phyloP scores from a whole-genome alignment of 1,139 yeast genomes.

The Petasospora rhodanensis region DNA sequence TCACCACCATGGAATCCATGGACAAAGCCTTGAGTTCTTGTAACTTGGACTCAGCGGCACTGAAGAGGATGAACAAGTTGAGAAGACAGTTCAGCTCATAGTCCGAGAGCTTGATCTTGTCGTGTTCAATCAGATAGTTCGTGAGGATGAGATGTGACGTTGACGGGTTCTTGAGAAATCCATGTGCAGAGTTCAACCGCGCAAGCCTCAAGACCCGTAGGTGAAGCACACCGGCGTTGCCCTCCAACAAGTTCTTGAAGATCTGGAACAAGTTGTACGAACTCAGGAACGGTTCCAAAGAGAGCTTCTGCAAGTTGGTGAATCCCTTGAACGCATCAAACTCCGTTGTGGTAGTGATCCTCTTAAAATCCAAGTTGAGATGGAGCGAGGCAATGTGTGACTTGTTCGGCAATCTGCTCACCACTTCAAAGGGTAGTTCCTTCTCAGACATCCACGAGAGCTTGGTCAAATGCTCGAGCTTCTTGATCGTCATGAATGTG shows the following conservation, averaged over 20 bases:
- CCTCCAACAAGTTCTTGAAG: conserved; percentile 18
- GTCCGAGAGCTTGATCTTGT: conserved; percentile 12
- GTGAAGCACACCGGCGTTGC: conserved; percentile 1
- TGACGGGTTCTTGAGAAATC: conserved; percentile 15
- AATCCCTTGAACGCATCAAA: conserved; percentile 16
- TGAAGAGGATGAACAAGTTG: conserved; percentile 10
- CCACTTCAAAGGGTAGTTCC: conserved; percentile 17
- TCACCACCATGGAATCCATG: conserved; percentile 16
- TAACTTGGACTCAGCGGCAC: conserved; percentile 2
- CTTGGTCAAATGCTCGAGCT: conserved; percentile 12
- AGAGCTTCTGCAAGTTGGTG: conserved; percentile 17
- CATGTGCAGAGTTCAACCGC: conserved; percentile 14
- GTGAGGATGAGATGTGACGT: conserved; percentile 19
- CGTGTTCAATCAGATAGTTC: conserved; percentile 13
- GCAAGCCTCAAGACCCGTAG: conserved; percentile 11
- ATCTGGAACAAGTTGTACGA: conserved; percentile 19
- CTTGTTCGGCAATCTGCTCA: conserved; percentile 21
- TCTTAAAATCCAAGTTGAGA: conserved; percentile 20
- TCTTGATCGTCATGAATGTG: conserved; percentile 14
- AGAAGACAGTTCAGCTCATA: conserved; percentile 16
- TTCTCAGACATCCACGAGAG: conserved; percentile 23
- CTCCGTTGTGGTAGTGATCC: conserved; percentile 5
- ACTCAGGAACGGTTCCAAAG: conserved; percentile 22
- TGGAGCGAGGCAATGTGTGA: conserved; percentile 12
- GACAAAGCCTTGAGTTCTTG: conserved; percentile 8